phyloP scores from a whole-genome alignment of 1,284 basidiomycete species.

The Austropuccinia psidii region DNA sequence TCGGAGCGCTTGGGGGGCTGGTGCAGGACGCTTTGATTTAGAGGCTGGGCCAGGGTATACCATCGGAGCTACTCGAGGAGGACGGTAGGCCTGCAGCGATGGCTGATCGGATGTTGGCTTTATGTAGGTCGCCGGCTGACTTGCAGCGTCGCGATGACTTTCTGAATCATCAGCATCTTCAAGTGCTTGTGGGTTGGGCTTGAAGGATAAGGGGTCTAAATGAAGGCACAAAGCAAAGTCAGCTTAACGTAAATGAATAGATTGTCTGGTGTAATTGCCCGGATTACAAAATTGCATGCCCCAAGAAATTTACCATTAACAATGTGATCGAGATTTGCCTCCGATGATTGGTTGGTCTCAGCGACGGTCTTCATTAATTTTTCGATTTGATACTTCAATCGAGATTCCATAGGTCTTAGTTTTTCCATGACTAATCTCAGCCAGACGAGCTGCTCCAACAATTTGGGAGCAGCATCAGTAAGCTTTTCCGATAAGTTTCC shows the following conservation, averaged over 20 bases:
- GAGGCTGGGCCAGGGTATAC: conserved; percentile 66
- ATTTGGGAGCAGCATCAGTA: conserved; percentile 58
- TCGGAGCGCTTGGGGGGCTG: conserved; percentile 56
- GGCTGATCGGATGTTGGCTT: background rate
- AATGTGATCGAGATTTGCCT: conserved; percentile 54
- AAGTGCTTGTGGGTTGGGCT: conserved; percentile 63
- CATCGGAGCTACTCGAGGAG: conserved; percentile 83
- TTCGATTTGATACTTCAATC: conserved; percentile 90
- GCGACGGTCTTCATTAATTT: conserved; percentile 70
- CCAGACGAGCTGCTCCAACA: conserved; percentile 23
- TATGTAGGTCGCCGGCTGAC: too few relatives aligned
- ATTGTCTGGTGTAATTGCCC: conserved; percentile 26
- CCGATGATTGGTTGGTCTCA: conserved; percentile 53
- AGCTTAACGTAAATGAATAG: background rate
- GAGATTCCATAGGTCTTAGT: conserved; percentile 60
- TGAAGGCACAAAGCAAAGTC: background rate
- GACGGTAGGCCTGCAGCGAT: conserved; percentile 61
- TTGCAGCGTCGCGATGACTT: background rate
- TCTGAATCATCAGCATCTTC: background rate
- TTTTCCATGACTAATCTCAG: conserved; percentile 50
- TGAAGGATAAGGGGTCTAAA: conserved; percentile 78
- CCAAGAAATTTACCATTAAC: conserved; percentile 61
- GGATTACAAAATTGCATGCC: too few relatives aligned
- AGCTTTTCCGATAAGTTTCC: conserved; percentile 54
- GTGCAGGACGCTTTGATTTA: background rate